Evolutionary conservation across 202 grass and related monocot genomes (phyloP), one percentile per base, ranked within the genome.

Genomic region (Setaria italica): DNA sequence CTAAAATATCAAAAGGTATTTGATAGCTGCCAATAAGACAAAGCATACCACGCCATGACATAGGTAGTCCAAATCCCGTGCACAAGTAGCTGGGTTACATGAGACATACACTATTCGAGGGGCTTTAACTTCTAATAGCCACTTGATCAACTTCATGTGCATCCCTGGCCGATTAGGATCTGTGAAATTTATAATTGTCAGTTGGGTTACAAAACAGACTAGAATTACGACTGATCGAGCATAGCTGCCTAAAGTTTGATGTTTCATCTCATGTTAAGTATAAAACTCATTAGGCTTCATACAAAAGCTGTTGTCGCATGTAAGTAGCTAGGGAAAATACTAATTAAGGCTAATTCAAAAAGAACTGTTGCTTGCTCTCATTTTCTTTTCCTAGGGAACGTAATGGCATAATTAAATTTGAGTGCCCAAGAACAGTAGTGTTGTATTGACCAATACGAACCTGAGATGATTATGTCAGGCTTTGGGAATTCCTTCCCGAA

Each of bases 111-210:
- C 88, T 79, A 99, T 72, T 48, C 82, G 86, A 45, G 93, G 84
- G n/a, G 87, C 91, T 87, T 93, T 86, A 56, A 94, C 88, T 92
- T 99, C 91, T 53, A 99, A 75, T 29, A 99, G 82, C 92, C 94
- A 96, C 86, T 90, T 95, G 77, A 96, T 99, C 81, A 99, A 76
- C 81, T 99, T 99, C 91, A 94, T 91, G 78, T 96, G 96, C 96
- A 99, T 94, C 47, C 96, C 96, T 1, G 96, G 96, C 0, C 91
- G 90, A 70, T 95, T 96, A 64, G 96, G 93, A 95, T 99, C 96
- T 99, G 96, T 80, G 93, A 41, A 87, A 83, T 85, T 80, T 67
- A 77, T 85, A 41, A 17, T 78, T 51, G 53, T 57, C 56, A 86
- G 73, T 72, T 80, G 20, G 25, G 55, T 49, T 51, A 34, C 57